Evolutionary conservation across 352 stramenopile genomes (phyloP).

Genomic region (Proteromonas lacertae): DNA sequence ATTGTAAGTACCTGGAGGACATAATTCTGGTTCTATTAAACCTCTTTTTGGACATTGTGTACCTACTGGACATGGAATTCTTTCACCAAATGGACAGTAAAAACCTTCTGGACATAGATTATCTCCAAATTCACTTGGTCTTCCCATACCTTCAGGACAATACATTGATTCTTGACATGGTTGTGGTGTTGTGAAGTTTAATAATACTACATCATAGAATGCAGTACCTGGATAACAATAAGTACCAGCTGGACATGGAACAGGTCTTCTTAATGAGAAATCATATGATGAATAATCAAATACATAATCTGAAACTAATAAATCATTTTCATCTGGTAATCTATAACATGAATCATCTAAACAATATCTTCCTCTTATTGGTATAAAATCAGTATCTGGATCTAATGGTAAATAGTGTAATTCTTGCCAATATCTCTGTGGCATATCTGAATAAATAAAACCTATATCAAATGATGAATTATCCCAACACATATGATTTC

Average conservation of each 20-base stretch:
- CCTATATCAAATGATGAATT: slow-evolving; percentile 74
- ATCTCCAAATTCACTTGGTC: slow-evolving; percentile 30
- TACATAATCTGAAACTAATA: slow-evolving; percentile 21
- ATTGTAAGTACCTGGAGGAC: slow-evolving; percentile 58
- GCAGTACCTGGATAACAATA: slow-evolving; percentile 52
- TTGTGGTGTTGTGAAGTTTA: slow-evolving; percentile 44
- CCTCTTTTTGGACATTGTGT: slow-evolving; percentile 50
- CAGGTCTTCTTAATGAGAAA: slow-evolving; percentile 31
- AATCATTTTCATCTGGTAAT: slow-evolving; percentile 37
- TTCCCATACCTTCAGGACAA: slow-evolving; percentile 42
- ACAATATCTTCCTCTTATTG: slow-evolving; percentile 58
- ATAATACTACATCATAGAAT: slow-evolving; percentile 25
- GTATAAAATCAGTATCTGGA: slow-evolving; percentile 20
- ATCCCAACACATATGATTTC: slow-evolving; percentile 52
- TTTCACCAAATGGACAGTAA: slow-evolving; percentile 51
- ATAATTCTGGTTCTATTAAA: slow-evolving; percentile 36
- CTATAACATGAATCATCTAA: slow-evolving; percentile 49
- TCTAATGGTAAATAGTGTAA: slow-evolving; percentile 43
- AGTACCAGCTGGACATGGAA: slow-evolving; percentile 36
- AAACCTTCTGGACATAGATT: slow-evolving; percentile 45
- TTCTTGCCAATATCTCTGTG: slow-evolving; percentile 64
- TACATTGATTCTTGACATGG: slow-evolving; percentile 38
- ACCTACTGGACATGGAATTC: slow-evolving; percentile 42
- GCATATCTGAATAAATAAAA: slow-evolving; percentile 36
- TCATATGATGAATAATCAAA: slow-evolving; percentile 21